phyloP scores from a whole-genome alignment of 352 stramenopile species.

The Aphanomyces euteiches region DNA sequence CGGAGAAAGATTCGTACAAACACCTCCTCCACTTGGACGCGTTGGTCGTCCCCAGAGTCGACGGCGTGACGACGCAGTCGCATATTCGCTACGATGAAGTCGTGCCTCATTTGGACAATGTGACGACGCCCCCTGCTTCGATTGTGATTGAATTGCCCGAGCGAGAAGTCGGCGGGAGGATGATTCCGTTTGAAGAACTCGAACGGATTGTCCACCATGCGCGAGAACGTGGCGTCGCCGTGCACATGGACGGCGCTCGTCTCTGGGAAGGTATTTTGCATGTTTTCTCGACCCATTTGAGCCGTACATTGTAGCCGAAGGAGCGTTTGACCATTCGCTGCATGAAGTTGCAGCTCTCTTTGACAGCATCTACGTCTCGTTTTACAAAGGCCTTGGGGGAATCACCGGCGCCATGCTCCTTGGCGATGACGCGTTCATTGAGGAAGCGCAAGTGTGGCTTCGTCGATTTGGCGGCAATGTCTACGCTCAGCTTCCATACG shows the following conservation, averaged over 20 bases:
- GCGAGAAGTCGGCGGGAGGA: conserved; percentile 57
- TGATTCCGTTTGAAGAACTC: conserved; percentile 52
- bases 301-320: conserved; percentile 12
- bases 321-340: conserved; percentile 15
- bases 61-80: conserved; percentile 32
- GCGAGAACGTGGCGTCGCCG: conserved; percentile 35
- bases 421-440: conserved; percentile 45
- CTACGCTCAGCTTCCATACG: conserved; percentile 54
- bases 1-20: conserved; percentile 47
- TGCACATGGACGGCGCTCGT: conserved; percentile 63
- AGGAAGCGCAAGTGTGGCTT: conserved; percentile 51
- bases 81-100: conserved; percentile 29
- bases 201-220: conserved; percentile 39
- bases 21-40: conserved; percentile 47
- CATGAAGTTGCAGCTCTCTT: conserved; percentile 44
- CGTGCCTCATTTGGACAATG: conserved; percentile 1
- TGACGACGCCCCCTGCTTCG: neutral
- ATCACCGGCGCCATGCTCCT: conserved; percentile 57
- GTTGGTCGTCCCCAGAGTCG: conserved; percentile 32
- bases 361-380: conserved; percentile 59
- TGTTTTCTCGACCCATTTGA: conserved; percentile 22
- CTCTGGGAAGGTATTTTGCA: conserved; percentile 51
- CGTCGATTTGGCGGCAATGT: conserved; percentile 63
- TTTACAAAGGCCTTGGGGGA: conserved; percentile 60
- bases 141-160: conserved; percentile 56